Percentiles rank a stretch among this genome's conserved stretches.
Conservation (phyloP, 106 monocot genomes). For the Dioscorea dumetorum region DNA sequence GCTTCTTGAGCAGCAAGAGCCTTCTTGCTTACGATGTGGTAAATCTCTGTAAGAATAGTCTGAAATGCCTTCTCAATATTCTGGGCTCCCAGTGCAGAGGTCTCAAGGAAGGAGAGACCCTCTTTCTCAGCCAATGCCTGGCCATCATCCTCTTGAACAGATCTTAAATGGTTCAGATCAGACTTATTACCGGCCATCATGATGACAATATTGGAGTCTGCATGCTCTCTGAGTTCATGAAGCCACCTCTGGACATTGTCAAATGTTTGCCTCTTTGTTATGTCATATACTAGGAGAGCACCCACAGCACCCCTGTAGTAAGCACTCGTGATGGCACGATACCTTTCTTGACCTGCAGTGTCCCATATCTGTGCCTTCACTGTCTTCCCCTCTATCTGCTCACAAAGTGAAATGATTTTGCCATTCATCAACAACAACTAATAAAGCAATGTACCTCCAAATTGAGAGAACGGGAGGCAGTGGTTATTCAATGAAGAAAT, state of each 20-base stretch:
- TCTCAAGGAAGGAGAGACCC: slow-evolving; percentile 65
- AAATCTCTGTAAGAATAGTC: slow-evolving; percentile 38
- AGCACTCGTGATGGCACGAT: slow-evolving; percentile 68
- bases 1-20: slow-evolving; percentile 49
- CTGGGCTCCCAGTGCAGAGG: slow-evolving; percentile 46
- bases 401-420: background rate
- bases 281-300: slow-evolving; percentile 62
- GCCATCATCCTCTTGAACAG: slow-evolving; percentile 35
- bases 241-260: slow-evolving; percentile 66
- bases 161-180: slow-evolving; percentile 46
- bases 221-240: slow-evolving; percentile 55
- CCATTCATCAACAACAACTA: too few relatives aligned
- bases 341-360: slow-evolving; percentile 69
- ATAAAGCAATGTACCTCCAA: too few relatives aligned
- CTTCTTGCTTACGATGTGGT: slow-evolving; percentile 55
- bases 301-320: slow-evolving; percentile 66
- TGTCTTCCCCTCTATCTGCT: slow-evolving; percentile 62
- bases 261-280: slow-evolving; percentile 69
- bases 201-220: slow-evolving; percentile 61
- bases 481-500: too few relatives aligned
- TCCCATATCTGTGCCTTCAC: slow-evolving; percentile 73
- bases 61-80: slow-evolving; percentile 67
- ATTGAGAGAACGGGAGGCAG: too few relatives aligned
- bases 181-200: slow-evolving; percentile 75
- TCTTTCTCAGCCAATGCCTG: slow-evolving; percentile 53